Evolutionary conservation across 345 rosid genomes (phyloP).

Genomic region (Angophora floribunda): DNA sequence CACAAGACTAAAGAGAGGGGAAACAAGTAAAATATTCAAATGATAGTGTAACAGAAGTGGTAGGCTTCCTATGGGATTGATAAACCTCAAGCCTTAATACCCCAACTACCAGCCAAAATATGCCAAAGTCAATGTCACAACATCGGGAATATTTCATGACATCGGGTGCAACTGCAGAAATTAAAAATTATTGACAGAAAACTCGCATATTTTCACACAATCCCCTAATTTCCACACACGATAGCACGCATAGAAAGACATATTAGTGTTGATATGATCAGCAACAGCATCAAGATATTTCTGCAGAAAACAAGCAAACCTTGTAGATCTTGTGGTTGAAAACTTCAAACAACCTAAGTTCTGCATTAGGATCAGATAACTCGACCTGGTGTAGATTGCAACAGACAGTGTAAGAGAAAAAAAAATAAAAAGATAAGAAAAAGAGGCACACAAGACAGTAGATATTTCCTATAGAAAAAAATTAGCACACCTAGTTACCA

Average conservation of each 20-base stretch:
- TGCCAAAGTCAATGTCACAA: neutral
- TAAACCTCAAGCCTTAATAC: neutral
- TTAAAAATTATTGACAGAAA: neutral
- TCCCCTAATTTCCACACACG: neutral
- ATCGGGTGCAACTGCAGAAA: neutral
- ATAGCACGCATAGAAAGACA: neutral
- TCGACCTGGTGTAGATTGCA: constrained; percentile 62
- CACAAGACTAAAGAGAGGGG: neutral
- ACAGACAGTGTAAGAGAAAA: neutral
- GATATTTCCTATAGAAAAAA: neutral
- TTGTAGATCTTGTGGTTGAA: constrained; percentile 92
- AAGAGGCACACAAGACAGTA: neutral
- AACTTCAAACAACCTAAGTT: constrained; percentile 88
- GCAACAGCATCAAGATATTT: neutral
- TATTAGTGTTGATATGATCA: neutral
- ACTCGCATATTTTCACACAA: neutral
- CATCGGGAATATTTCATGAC: neutral
- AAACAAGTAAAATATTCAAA: neutral
- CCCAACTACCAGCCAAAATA: neutral
- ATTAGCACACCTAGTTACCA: neutral
- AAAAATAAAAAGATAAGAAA: neutral
- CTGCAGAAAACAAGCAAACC: constrained; percentile 24
- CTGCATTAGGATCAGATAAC: constrained; percentile 76
- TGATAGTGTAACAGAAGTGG: neutral
- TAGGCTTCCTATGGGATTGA: neutral